These are phyloP conservation scores for Tulasnella sp. DNA, from an alignment of 768 basidiomycete species.

Conservation along the genomic window DNA sequence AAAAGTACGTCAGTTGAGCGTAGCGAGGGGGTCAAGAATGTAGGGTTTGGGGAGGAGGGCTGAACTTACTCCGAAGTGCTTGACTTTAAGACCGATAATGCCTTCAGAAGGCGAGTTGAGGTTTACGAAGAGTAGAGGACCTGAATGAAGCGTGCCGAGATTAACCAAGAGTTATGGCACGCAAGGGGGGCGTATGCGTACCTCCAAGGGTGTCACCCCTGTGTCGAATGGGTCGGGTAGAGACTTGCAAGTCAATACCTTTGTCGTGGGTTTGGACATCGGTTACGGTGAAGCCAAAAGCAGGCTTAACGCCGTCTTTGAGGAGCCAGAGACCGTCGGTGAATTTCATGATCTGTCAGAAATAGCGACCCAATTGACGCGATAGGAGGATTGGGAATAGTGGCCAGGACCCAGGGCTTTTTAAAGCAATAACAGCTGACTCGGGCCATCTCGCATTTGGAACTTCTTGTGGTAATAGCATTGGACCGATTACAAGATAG, in stretches of 20 bases:
- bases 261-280: slow-evolving; percentile 46
- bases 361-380: not conserved
- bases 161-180: slow-evolving; percentile 37
- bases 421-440: slow-evolving; percentile 6
- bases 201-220: slow-evolving; percentile 48
- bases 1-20: slow-evolving; percentile 5
- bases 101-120: slow-evolving; percentile 4
- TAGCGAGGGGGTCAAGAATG: slow-evolving; percentile 46
- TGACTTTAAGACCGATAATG: slow-evolving; percentile 17
- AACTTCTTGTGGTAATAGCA: not conserved
- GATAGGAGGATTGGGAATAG: slow-evolving; percentile 1
- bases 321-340: slow-evolving; percentile 76
- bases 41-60: slow-evolving; percentile 49
- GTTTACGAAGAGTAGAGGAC: slow-evolving; percentile 19
- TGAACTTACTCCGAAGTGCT: slow-evolving; percentile 23
- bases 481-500: not conserved
- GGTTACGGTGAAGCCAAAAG: slow-evolving; percentile 65
- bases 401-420: not conserved
- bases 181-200: slow-evolving; percentile 60
- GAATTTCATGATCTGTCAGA: slow-evolving; percentile 57
- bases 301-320: slow-evolving; percentile 63
- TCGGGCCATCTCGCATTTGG: not conserved
- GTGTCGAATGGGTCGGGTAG: slow-evolving; percentile 43
- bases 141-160: slow-evolving; percentile 21
- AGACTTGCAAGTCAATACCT: slow-evolving; percentile 61